Conservation (phyloP, 345 rosid genomes). For the Laguncularia racemosa region DNA sequence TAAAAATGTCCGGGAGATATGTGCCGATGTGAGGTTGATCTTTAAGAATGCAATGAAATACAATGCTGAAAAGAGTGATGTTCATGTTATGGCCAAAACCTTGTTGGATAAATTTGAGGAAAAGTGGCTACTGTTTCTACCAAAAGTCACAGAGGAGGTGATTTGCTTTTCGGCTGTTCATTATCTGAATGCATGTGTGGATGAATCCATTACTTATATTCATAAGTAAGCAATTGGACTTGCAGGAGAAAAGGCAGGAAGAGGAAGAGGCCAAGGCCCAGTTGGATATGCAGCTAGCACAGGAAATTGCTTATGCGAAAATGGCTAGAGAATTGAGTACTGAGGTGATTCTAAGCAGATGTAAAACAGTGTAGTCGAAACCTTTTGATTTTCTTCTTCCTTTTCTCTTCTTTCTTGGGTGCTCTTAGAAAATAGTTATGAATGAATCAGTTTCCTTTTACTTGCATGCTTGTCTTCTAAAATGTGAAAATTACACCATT, state of each 20-base stretch:
- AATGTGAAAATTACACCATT: too few relatives aligned
- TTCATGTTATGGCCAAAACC: slow-evolving; percentile 75
- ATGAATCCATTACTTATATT: background rate
- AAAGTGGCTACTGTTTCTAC: slow-evolving; percentile 72
- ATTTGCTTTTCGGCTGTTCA: slow-evolving; percentile 2
- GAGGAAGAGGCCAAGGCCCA: slow-evolving; percentile 58
- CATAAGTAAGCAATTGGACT: slow-evolving; percentile 9
- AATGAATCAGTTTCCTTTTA: too few relatives aligned
- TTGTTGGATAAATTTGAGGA: slow-evolving; percentile 80
- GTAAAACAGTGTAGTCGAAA: too few relatives aligned
- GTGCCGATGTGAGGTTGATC: slow-evolving; percentile 73
- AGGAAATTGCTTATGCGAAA: slow-evolving; percentile 70
- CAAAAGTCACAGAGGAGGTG: slow-evolving; percentile 85
- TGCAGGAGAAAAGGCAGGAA: slow-evolving; percentile 61
- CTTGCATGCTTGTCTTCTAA: too few relatives aligned
- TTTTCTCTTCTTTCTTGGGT: too few relatives aligned
- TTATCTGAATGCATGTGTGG: background rate
- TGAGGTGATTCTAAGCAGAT: slow-evolving; percentile 29
- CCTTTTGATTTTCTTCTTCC: too few relatives aligned
- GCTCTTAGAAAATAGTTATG: too few relatives aligned
- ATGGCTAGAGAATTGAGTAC: slow-evolving; percentile 58
- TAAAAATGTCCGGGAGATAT: slow-evolving; percentile 69
- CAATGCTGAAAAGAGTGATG: slow-evolving; percentile 65
- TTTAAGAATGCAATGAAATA: slow-evolving; percentile 96
- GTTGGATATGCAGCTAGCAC: slow-evolving; percentile 55